phyloP scores from a whole-genome alignment of 306 rosid genomes.

The Vigna angularis region DNA sequence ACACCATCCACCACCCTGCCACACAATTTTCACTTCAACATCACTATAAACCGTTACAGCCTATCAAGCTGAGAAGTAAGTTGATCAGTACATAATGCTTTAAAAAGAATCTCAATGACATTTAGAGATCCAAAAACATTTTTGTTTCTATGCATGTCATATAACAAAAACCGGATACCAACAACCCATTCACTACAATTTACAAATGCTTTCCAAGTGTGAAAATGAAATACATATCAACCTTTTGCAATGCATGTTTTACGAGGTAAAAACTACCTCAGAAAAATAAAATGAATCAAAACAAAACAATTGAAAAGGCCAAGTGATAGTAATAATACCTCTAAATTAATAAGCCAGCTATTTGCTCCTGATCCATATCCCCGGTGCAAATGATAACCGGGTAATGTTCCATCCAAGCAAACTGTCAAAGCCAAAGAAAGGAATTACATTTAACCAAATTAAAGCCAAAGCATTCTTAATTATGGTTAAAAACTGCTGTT shows the following conservation, averaged over 20 bases:
- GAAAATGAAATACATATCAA: conserved; percentile 20
- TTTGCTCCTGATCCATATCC: conserved; percentile 91
- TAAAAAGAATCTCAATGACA: neutral
- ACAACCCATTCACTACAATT: neutral
- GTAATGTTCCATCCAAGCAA: conserved; percentile 95
- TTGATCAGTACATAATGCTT: conserved; percentile 17
- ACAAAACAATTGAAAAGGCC: neutral
- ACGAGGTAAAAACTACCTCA: neutral
- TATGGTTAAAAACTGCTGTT: neutral
- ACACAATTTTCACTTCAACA: conserved; percentile 45
- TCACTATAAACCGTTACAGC: conserved; percentile 15
- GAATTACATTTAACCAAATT: conserved; percentile 30
- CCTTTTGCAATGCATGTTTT: conserved; percentile 2
- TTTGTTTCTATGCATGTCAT: conserved; percentile 17
- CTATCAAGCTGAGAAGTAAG: neutral
- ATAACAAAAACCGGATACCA: conserved; percentile 19
- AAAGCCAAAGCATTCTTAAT: neutral
- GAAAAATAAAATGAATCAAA: neutral
- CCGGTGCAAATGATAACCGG: conserved; percentile 84
- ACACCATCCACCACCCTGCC: conserved; percentile 99
- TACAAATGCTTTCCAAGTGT: conserved; percentile 19
- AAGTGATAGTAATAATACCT: conserved; percentile 67
- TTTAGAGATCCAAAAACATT: conserved; percentile 17
- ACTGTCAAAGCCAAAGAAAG: conserved; percentile 55
- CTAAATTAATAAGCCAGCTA: conserved; percentile 93